phyloP scores from a whole-genome alignment of 148 eudicot genomes.

The Rhododendron ferrugineum region DNA sequence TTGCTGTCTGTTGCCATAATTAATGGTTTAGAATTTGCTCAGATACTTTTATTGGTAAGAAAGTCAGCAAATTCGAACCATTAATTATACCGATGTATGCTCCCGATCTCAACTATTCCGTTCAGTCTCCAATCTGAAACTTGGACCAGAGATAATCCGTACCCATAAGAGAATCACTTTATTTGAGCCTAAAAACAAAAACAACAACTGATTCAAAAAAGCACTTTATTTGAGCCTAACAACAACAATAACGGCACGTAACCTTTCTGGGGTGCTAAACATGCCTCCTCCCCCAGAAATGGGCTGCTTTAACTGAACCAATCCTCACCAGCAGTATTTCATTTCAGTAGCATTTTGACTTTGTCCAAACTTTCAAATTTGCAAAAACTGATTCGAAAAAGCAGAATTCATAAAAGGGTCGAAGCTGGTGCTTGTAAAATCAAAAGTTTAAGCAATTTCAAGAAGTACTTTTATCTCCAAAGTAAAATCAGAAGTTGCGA shows the following conservation, averaged over 20 bases:
- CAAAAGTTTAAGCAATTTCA: not conserved
- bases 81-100: too few species aligned
- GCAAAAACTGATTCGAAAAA: not conserved
- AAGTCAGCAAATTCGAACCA: too few species aligned
- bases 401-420: not conserved
- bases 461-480: not conserved
- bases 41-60: too few species aligned
- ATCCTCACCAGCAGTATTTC: not conserved
- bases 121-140: too few species aligned
- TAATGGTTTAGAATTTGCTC: too few species aligned
- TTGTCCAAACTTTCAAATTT: not conserved
- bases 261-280: slow-evolving; percentile 14
- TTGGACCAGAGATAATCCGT: not conserved
- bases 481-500: too few species aligned
- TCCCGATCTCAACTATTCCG: too few species aligned
- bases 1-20: too few species aligned
- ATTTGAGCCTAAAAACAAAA: not conserved
- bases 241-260: not conserved
- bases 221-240: not conserved
- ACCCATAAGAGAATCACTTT: not conserved
- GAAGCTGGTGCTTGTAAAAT: not conserved
- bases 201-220: not conserved
- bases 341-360: not conserved
- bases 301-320: slow-evolving; percentile 9
- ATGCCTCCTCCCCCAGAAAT: slow-evolving; percentile 13